Base-by-base conservation (phyloP, 352 stramenopile species). In the Phytophthora quininea region DNA sequence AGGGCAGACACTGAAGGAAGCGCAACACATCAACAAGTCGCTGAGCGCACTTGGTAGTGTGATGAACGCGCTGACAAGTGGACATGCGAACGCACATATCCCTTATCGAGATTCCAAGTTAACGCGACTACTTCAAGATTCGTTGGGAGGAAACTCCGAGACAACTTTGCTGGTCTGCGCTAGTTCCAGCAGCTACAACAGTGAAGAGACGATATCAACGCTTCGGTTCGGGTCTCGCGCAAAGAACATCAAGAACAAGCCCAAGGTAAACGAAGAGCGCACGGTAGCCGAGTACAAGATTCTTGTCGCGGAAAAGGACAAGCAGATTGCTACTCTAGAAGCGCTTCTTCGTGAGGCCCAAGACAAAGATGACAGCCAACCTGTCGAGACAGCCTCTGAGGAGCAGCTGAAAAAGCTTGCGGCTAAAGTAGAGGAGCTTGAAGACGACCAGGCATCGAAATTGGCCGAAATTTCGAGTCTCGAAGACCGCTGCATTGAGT, bases 21-120 rank as follows among this genome's bases (percentile, higher is more conserved):
- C 89, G 3, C 83, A 95, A 62, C 78, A 87, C 57, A 98, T 98
- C 68, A 98, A 98, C 77, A 97, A 95, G 63, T 92, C 76, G 15
- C 74, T 98, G 6, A 96, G 78, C 45, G 93, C 92, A 5, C 74
- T 98, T 10, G 91, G 92, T 8, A 92, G 92, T 64, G 91, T 97
- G 12, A 98, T 98, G 66, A 91, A 92, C 33, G 93, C 93, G 24
- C 77, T 98, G 27, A 95, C 83, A 11, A 90, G 79, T 29, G 85
- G 88, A 12, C 79, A 96, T 45, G 74, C 86, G 50, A 86, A 98
- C 40, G 89, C 98, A 48, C 93, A 97, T 65, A 91, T 98, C 33
- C 93, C 93, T 35, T 97, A 97, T 60, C 83, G 90, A 27, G 89
- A 97, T 69, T 96, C 90, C 14, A 96, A 94, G 61, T 69, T 97